Evolutionary conservation across 441 rosid species (phyloP).

Genomic region (Populus tomentosa): DNA sequence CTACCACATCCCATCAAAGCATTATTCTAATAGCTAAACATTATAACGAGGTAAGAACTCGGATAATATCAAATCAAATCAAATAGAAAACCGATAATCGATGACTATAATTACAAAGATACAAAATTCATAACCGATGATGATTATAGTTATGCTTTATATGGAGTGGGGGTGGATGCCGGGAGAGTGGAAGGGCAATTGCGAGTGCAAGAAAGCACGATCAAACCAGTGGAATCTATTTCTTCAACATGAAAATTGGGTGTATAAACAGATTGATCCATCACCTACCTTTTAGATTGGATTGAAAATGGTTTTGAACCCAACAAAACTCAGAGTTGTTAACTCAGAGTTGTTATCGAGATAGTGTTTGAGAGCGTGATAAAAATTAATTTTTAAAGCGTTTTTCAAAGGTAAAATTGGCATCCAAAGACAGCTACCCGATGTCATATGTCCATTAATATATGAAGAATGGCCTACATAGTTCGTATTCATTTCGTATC

Average conservation of each 20-base stretch:
- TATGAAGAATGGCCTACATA: not conserved
- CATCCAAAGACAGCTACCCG: not conserved
- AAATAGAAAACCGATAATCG: too few relatives aligned
- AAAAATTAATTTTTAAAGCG: too few relatives aligned
- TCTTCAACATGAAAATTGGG: too few relatives aligned
- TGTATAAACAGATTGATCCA: not conserved
- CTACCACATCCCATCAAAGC: too few relatives aligned
- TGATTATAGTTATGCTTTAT: not conserved
- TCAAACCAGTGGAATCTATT: not conserved
- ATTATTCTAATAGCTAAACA: too few relatives aligned
- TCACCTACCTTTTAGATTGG: not conserved
- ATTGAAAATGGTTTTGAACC: not conserved
- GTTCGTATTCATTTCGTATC: not conserved
- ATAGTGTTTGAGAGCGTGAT: too few relatives aligned
- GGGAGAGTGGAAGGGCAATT: not conserved
- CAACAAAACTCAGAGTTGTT: not conserved
- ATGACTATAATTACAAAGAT: too few relatives aligned
- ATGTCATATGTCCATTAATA: too few relatives aligned
- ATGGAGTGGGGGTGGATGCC: not conserved
- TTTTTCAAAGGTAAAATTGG: not conserved
- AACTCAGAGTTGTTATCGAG: too few relatives aligned
- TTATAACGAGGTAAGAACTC: too few relatives aligned
- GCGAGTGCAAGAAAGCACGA: not conserved
- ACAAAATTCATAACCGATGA: too few relatives aligned
- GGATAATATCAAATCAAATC: too few relatives aligned